These are phyloP conservation scores for Fusarium sp. DNA, from an alignment of 2,329 filamentous ascomycete genomes.

Conservation along the genomic window DNA sequence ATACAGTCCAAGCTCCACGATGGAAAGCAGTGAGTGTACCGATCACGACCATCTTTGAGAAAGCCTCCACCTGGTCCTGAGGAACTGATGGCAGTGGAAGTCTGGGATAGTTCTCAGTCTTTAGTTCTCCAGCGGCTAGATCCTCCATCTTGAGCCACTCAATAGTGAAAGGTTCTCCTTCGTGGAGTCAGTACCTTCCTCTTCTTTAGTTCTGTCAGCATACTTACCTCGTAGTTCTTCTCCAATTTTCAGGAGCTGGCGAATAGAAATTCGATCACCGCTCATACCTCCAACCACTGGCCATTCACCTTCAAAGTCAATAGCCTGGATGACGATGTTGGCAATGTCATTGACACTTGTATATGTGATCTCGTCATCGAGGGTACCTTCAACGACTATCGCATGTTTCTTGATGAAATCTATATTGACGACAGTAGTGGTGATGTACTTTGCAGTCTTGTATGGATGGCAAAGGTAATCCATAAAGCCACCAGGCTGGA, in stretches of 20 bases:
- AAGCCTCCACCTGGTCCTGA: background rate
- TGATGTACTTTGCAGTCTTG: background rate
- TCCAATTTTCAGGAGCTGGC: background rate
- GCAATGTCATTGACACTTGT: background rate
- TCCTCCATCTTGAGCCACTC: constrained; percentile 16
- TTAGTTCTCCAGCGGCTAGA: background rate
- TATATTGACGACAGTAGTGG: background rate
- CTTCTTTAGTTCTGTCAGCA: rapidly evolving
- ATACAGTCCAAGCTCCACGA: background rate
- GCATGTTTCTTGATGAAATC: background rate
- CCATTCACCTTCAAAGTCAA: background rate
- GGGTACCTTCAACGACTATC: background rate
- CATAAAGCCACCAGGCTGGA: constrained; percentile 6
- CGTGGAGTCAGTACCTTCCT: rapidly evolving
- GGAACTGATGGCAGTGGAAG: background rate
- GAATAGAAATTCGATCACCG: background rate
- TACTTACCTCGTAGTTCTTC: background rate
- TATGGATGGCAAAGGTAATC: constrained; percentile 8
- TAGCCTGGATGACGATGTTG: background rate
- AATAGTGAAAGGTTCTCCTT: background rate
- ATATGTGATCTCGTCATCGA: background rate
- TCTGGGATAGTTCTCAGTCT: background rate
- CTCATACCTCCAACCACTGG: background rate
- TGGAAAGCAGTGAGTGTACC: background rate
- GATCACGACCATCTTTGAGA: constrained; percentile 4